phyloP scores from a whole-genome alignment of 495 filamentous ascomycete genomes.

The Podospora didyma region DNA sequence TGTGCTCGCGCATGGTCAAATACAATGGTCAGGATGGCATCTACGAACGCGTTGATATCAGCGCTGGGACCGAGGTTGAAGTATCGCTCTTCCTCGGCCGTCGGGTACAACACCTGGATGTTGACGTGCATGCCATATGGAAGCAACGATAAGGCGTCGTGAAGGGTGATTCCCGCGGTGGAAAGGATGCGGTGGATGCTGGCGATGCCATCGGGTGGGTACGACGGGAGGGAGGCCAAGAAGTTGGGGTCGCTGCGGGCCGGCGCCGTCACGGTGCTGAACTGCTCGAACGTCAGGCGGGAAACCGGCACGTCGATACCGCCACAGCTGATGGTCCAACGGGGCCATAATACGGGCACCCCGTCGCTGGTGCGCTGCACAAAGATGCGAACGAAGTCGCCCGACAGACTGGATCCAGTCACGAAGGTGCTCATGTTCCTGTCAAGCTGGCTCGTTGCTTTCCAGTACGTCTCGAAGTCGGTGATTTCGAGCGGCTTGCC shows the following conservation, averaged over 20 bases:
- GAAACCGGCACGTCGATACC: slow-evolving; percentile 79
- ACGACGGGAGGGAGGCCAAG: slow-evolving; percentile 33
- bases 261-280: slow-evolving; percentile 59
- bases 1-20: slow-evolving; percentile 85
- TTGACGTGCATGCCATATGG: slow-evolving; percentile 78
- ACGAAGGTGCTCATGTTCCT: slow-evolving; percentile 66
- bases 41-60: slow-evolving; percentile 85
- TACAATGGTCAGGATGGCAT: slow-evolving; percentile 75
- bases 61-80: slow-evolving; percentile 64
- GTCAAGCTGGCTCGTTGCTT: slow-evolving; percentile 88
- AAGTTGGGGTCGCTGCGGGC: slow-evolving; percentile 43
- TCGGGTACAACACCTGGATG: slow-evolving; percentile 81
- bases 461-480: slow-evolving; percentile 98
- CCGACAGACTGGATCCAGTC: slow-evolving; percentile 90
- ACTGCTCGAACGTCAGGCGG: slow-evolving; percentile 69
- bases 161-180: slow-evolving; percentile 67
- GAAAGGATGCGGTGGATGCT: slow-evolving; percentile 66
- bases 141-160: slow-evolving; percentile 68
- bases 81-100: slow-evolving; percentile 60
- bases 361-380: slow-evolving; percentile 87
- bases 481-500: slow-evolving; percentile 94
- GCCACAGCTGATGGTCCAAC: slow-evolving; percentile 72
- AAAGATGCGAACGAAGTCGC: slow-evolving; percentile 86
- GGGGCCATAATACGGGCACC: slow-evolving; percentile 79
- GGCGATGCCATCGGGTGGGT: slow-evolving; percentile 54